phyloP scores from a whole-genome alignment of 1,284 basidiomycete genomes.

The Puccinia brachypodii region DNA sequence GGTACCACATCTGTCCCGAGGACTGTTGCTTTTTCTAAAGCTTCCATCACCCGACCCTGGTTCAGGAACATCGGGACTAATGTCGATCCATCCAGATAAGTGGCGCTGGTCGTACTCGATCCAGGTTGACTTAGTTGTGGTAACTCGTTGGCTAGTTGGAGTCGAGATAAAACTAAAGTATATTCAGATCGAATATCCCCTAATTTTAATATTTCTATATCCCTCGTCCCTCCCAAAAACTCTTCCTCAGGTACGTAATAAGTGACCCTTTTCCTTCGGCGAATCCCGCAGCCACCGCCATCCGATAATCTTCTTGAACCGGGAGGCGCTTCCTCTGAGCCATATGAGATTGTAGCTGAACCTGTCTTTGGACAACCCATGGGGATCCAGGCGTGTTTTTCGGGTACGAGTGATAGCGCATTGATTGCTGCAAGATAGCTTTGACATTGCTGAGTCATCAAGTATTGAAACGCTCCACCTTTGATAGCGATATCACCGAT shows the following conservation, averaged over 20 bases:
- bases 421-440: constrained; percentile 84
- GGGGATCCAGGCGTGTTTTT: constrained; percentile 79
- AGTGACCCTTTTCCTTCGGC: constrained; percentile 70
- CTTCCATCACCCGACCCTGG: constrained; percentile 48
- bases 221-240: constrained; percentile 59
- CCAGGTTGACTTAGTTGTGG: constrained; percentile 60
- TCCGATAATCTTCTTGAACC: too few relatives aligned
- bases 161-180: constrained; percentile 72
- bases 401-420: constrained; percentile 77
- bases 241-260: constrained; percentile 75
- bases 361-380: constrained; percentile 49
- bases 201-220: constrained; percentile 76
- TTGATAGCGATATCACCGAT: constrained; percentile 65
- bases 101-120: neutral
- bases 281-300: constrained; percentile 50
- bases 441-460: constrained; percentile 72
- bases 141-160: constrained; percentile 70
- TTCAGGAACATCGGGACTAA: constrained; percentile 30
- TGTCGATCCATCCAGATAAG: constrained; percentile 12
- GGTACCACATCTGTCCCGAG: constrained; percentile 60
- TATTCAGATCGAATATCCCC: constrained; percentile 83
- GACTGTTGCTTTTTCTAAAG: constrained; percentile 48
- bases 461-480: constrained; percentile 63
- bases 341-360: neutral
- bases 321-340: constrained; percentile 43